Evolutionary conservation across 2,329 filamentous ascomycete species (phyloP).

Genomic region (Talaromyces sp.): DNA sequence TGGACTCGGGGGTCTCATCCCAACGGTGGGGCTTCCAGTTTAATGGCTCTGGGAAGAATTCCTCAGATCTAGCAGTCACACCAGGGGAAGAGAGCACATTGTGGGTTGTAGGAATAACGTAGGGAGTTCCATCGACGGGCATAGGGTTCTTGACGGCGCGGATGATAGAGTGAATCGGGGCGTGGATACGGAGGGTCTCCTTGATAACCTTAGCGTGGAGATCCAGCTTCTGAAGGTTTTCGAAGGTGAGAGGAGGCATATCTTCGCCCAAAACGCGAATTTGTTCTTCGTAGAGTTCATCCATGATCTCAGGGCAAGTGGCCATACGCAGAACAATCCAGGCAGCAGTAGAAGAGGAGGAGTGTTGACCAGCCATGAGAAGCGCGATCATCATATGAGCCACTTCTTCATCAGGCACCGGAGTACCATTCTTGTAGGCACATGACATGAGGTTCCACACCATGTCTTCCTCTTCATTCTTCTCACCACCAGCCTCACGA

Average conservation of each 20-base stretch:
- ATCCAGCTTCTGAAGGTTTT: conserved; percentile 75
- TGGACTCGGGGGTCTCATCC: conserved; percentile 61
- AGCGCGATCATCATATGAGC: conserved; percentile 94
- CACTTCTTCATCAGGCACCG: conserved; percentile 79
- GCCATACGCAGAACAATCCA: conserved; percentile 86
- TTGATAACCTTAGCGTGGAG: conserved; percentile 85
- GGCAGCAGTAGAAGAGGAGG: conserved; percentile 77
- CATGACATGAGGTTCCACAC: conserved; percentile 89
- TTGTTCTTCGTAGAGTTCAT: conserved; percentile 85
- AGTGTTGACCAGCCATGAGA: conserved; percentile 90
- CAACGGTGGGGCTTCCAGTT: conserved; percentile 91
- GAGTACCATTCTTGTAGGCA: conserved; percentile 78
- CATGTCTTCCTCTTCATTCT: conserved; percentile 68
- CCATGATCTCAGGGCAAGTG: conserved; percentile 74
- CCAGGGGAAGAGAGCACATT: conserved; percentile 83
- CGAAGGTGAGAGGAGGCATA: conserved; percentile 74
- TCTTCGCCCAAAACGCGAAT: conserved; percentile 70
- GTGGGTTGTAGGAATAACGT: conserved; percentile 78
- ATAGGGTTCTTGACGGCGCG: conserved; percentile 89
- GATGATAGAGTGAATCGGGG: conserved; percentile 93
- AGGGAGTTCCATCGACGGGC: conserved; percentile 79
- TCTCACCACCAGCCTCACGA: conserved; percentile 56
- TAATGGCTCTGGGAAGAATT: conserved; percentile 80
- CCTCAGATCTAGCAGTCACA: conserved; percentile 70
- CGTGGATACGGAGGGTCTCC: conserved; percentile 87